Evolutionary conservation across 371 early-diverging fungal genomes (phyloP).

Genomic region (Rhizomucor miehei): DNA sequence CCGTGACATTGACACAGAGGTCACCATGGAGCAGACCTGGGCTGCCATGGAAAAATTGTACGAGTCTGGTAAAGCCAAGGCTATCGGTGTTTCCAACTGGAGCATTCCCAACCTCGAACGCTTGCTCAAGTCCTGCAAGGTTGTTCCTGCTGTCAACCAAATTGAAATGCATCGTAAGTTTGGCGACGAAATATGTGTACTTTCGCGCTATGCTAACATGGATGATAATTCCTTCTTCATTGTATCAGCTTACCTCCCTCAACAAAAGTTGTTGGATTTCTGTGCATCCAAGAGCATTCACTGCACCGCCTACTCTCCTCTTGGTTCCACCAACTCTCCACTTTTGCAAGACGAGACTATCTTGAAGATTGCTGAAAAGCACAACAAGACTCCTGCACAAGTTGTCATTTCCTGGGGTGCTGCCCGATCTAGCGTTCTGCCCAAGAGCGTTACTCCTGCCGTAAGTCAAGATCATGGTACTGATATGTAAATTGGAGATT

Average conservation of each 20-base stretch:
- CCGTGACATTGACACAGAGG: slow-evolving; percentile 32
- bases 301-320: slow-evolving; percentile 68
- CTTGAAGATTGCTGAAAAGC: slow-evolving; percentile 58
- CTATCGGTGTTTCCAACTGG: slow-evolving; percentile 69
- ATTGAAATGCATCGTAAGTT: slow-evolving; percentile 79
- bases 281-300: slow-evolving; percentile 55
- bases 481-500: background rate
- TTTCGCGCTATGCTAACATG: background rate
- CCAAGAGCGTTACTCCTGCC: slow-evolving; percentile 49
- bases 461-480: slow-evolving; percentile 19
- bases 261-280: slow-evolving; percentile 55
- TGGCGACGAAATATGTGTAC: slow-evolving; percentile 32
- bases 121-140: slow-evolving; percentile 49
- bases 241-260: slow-evolving; percentile 57
- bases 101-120: slow-evolving; percentile 48
- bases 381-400: slow-evolving; percentile 68
- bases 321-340: slow-evolving; percentile 53
- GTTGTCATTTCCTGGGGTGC: slow-evolving; percentile 77
- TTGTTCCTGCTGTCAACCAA: slow-evolving; percentile 67
- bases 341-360: slow-evolving; percentile 48
- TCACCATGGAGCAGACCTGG: slow-evolving; percentile 41
- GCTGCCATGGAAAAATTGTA: slow-evolving; percentile 59
- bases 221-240: background rate
- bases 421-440: slow-evolving; percentile 54
- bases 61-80: slow-evolving; percentile 62